Percentiles rank a stretch among this genome's conserved stretches.
Evolutionary conservation across 23 red algal species (phyloP).

Genomic region (Cyanidioschyzon merolae): DNA sequence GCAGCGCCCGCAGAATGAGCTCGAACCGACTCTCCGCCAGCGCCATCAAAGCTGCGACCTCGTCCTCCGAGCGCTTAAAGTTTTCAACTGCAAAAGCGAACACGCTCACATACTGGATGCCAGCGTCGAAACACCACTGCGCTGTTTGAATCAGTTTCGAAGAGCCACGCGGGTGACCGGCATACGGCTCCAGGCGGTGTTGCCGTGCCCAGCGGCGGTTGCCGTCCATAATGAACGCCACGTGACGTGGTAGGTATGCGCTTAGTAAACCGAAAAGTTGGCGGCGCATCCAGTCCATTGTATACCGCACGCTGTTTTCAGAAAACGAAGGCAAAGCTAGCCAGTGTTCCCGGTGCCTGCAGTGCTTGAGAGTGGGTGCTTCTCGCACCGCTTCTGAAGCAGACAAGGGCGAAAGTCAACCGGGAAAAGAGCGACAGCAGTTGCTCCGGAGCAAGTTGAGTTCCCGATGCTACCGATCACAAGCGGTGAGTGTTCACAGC

Average conservation of each 20-base stretch:
- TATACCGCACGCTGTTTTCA: too few species aligned
- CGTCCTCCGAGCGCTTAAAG: slow-evolving; percentile 53
- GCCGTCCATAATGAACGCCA: slow-evolving; percentile 98
- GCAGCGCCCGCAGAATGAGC: slow-evolving; percentile 18
- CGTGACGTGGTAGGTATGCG: slow-evolving; percentile 36
- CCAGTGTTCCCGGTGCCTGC: too few species aligned
- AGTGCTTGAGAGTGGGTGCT: too few species aligned
- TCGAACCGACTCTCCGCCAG: slow-evolving; percentile 34
- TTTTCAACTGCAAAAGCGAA: slow-evolving; percentile 95
- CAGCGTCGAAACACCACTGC: slow-evolving; percentile 66
- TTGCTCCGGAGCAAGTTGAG: too few species aligned
- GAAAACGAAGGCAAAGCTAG: too few species aligned
- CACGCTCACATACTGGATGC: slow-evolving; percentile 56
- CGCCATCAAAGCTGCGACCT: slow-evolving; percentile 47
- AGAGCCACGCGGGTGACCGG: slow-evolving; percentile 55
- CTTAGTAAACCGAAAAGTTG: background rate
- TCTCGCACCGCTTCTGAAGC: too few species aligned
- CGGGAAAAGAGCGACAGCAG: too few species aligned
- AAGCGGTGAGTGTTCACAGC: too few species aligned
- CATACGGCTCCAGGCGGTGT: slow-evolving; percentile 24
- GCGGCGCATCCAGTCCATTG: background rate
- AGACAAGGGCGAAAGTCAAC: too few species aligned
- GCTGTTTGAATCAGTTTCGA: slow-evolving; percentile 46
- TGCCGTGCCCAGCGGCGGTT: slow-evolving; percentile 85
- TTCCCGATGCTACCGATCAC: too few species aligned